These are phyloP conservation scores for Paramecium sexaurelia DNA, from an alignment of 73 alveolate species.

Conservation along the genomic window DNA sequence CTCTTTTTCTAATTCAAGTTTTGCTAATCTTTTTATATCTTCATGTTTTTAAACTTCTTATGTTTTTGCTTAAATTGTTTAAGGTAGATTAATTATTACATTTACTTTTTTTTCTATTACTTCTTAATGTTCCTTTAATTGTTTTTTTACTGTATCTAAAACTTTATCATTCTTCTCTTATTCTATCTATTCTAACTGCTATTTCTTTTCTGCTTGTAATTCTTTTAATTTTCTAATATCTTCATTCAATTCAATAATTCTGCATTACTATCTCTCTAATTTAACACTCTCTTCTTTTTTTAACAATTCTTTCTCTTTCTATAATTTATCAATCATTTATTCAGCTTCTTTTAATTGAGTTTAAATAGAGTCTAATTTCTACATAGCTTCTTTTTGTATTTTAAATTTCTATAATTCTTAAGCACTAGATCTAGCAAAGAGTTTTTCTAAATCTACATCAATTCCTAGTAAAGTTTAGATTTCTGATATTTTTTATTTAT, in stretches of 20 bases:
- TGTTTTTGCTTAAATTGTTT: conserved; percentile 47
- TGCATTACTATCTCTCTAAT: conserved; percentile 36
- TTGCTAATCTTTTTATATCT: conserved; percentile 59
- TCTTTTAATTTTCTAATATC: conserved; percentile 1
- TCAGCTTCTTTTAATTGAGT: conserved; percentile 44
- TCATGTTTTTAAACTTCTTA: conserved; percentile 52
- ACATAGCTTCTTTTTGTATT: conserved; percentile 57
- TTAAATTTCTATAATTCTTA: conserved; percentile 56
- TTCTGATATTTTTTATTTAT: conserved; percentile 50
- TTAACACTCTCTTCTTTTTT: conserved; percentile 16
- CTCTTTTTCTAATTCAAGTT: conserved; percentile 64
- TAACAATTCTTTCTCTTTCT: conserved; percentile 6
- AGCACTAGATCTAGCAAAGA: conserved; percentile 35
- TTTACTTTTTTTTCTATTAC: conserved; percentile 50
- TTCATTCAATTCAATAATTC: conserved; percentile 30
- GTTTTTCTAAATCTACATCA: conserved; percentile 57
- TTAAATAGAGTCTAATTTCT: neutral
- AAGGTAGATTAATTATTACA: conserved; percentile 58
- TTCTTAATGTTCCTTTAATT: conserved; percentile 46
- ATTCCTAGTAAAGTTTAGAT: conserved; percentile 58
- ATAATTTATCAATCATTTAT: conserved; percentile 43
- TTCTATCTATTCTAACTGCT: conserved; percentile 20
- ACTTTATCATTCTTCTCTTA: conserved; percentile 30
- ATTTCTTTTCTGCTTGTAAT: neutral
- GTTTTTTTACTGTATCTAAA: conserved; percentile 19